Evolutionary conservation across 441 rosid genomes (phyloP).

Genomic region (Adansonia grandidieri): DNA sequence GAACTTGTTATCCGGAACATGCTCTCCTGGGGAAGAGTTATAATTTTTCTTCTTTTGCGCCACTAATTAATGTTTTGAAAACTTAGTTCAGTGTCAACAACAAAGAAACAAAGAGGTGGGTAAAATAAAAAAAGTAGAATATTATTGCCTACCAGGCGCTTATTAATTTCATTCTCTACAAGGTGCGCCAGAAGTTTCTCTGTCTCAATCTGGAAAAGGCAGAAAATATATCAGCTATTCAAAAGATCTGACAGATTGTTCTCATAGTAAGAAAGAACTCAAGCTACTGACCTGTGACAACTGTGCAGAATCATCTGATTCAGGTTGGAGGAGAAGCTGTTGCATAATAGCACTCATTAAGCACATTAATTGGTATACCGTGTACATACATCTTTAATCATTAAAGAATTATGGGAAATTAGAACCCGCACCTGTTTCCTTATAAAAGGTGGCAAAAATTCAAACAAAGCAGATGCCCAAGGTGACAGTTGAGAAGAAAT

Average conservation of each 20-base stretch:
- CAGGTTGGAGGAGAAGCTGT: slow-evolving; percentile 93
- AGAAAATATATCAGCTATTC: slow-evolving; percentile 31
- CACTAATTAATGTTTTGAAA: neutral
- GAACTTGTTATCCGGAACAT: neutral
- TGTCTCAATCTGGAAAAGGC: slow-evolving; percentile 78
- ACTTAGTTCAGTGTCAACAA: slow-evolving; percentile 1
- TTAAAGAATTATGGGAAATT: slow-evolving; percentile 24
- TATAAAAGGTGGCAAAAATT: slow-evolving; percentile 90
- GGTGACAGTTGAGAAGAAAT: slow-evolving; percentile 94
- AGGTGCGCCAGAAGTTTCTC: slow-evolving; percentile 98
- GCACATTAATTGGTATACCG: slow-evolving; percentile 12
- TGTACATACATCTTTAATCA: slow-evolving; percentile 8
- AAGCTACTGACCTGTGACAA: slow-evolving; percentile 79
- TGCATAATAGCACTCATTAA: slow-evolving; percentile 29
- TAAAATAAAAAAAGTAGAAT: slow-evolving; percentile 8
- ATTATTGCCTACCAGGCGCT: slow-evolving; percentile 62
- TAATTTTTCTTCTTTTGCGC: neutral
- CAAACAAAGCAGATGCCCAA: slow-evolving; percentile 96
- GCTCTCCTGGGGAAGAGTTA: neutral
- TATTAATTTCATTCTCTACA: slow-evolving; percentile 95
- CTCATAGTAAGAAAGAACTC: slow-evolving; percentile 11
- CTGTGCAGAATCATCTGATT: slow-evolving; percentile 99
- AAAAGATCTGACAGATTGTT: neutral
- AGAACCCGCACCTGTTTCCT: slow-evolving; percentile 72
- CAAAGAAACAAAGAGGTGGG: neutral